These are phyloP conservation scores for Venturia aucupariae DNA, from an alignment of 2,329 filamentous ascomycete genomes.

Conservation along the genomic window DNA sequence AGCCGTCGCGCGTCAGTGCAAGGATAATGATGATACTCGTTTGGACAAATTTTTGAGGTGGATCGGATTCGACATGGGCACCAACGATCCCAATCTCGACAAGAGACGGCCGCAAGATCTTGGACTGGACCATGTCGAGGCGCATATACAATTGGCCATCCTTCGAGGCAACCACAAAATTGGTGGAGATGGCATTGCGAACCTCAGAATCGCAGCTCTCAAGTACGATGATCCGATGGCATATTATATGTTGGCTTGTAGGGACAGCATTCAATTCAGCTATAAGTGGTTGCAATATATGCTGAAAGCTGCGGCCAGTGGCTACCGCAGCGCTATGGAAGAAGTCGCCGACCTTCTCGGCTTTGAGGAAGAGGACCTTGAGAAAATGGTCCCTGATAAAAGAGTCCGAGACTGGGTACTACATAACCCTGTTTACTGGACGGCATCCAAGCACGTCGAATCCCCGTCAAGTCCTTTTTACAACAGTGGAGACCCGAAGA, in stretches of 20 bases:
- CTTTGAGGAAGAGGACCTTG: neutral
- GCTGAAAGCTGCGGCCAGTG: conserved; percentile 4
- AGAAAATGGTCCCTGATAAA: neutral
- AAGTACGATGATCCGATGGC: conserved; percentile 2
- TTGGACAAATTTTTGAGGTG: neutral
- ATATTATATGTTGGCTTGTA: conserved; percentile 1
- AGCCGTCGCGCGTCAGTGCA: neutral
- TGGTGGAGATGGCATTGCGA: neutral
- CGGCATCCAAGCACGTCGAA: neutral
- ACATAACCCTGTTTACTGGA: neutral
- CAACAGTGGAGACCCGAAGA: neutral
- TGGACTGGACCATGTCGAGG: neutral
- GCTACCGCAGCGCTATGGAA: neutral
- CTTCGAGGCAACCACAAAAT: neutral
- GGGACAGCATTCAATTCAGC: neutral
- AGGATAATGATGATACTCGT: neutral
- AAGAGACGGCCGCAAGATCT: neutral
- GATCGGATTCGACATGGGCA: neutral
- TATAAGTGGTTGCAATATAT: conserved; percentile 12
- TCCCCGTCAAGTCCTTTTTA: neutral
- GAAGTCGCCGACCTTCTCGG: neutral
- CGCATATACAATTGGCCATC: neutral
- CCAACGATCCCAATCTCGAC: neutral
- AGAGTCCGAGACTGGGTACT: conserved; percentile 2
- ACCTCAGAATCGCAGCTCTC: neutral